A percentile compares a stretch with the other conserved stretches of the same genome.
Evolutionary conservation across 345 rosid genomes (phyloP).

Genomic region (Camelina sativa): DNA sequence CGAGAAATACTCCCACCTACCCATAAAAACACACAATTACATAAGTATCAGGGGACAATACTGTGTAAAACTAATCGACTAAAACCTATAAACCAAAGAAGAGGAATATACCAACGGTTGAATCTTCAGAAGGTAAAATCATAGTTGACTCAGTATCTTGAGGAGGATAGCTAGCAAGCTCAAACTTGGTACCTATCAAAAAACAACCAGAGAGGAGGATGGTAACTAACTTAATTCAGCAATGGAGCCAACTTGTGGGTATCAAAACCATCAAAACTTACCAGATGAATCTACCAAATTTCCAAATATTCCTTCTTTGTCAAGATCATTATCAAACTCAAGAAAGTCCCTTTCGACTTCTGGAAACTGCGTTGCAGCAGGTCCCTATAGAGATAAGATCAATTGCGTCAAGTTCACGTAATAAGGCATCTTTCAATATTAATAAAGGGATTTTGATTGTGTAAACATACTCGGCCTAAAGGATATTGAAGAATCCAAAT

Average conservation of each 20-base stretch:
- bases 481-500: conserved; percentile 93
- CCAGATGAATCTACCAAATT: conserved; percentile 67
- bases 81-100: neutral
- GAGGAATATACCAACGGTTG: conserved; percentile 53
- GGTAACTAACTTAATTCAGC: neutral
- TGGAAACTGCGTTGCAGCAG: conserved; percentile 50
- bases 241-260: neutral
- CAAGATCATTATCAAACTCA: conserved; percentile 48
- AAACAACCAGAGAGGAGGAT: conserved; percentile 10
- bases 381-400: neutral
- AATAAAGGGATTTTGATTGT: neutral
- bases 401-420: neutral
- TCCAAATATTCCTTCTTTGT: conserved; percentile 58
- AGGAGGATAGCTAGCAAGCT: conserved; percentile 56
- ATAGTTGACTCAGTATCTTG: conserved; percentile 62
- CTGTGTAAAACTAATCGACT: neutral
- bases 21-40: conserved; percentile 26
- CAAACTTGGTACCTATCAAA: conserved; percentile 63
- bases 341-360: conserved; percentile 62
- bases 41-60: neutral
- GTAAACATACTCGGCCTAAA: conserved; percentile 49
- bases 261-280: conserved; percentile 26
- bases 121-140: conserved; percentile 59
- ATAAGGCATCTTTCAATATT: neutral
- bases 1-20: conserved; percentile 67